Base-by-base conservation (phyloP, 2,329 filamentous ascomycete genomes). In the Paracoccidioides brasiliensis region DNA sequence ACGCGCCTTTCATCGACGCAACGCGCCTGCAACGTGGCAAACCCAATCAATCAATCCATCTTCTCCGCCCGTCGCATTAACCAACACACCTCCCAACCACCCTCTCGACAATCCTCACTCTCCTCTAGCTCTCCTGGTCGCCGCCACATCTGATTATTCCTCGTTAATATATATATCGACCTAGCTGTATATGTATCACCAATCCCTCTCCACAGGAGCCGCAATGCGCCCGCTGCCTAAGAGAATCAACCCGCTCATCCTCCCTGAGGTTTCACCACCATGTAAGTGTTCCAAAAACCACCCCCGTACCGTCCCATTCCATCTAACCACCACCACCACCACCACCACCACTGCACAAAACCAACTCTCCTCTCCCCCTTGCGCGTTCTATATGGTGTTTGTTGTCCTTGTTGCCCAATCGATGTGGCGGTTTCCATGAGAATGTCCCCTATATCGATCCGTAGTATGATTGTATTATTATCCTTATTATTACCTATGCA, bases 21-120 rank as follows among this genome's bases (percentile, higher is more conserved):
- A 73, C 69, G 68, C 73, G 66, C 71, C 69, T 70, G 69, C 71
- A 69, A 72, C 71, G 71, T 74, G 71, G 70, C 69, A 67, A 67
- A 60, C 68, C 28, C 30, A 14, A n/a, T n/a, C n/a, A n/a, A n/a
- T n/a, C 35, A n/a, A n/a, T n/a, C n/a, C n/a, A n/a, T 52, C 49
- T 14, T 55, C 38, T 55, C 53, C 56, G 61, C 56, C 62, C 3
- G 3, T 53, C 38, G 22, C 22, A n/a, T 43, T 33, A 28, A 41
- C n/a, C n/a, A n/a, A n/a, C n/a, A n/a, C n/a, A n/a, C n/a, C n/a
- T n/a, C n/a, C n/a, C n/a, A n/a, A n/a, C n/a, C n/a, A n/a, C n/a
- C n/a, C n/a, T n/a, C 38, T 22, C 33, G 10, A 50, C 4, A 35
- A 15, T 33, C 32, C 9, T 14, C 15, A 3, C 48, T 50, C 48